Percentiles rank a stretch among this genome's conserved stretches.
phyloP scores from a whole-genome alignment of 2,329 filamentous ascomycete species.

The Neofusicoccum parvum region DNA sequence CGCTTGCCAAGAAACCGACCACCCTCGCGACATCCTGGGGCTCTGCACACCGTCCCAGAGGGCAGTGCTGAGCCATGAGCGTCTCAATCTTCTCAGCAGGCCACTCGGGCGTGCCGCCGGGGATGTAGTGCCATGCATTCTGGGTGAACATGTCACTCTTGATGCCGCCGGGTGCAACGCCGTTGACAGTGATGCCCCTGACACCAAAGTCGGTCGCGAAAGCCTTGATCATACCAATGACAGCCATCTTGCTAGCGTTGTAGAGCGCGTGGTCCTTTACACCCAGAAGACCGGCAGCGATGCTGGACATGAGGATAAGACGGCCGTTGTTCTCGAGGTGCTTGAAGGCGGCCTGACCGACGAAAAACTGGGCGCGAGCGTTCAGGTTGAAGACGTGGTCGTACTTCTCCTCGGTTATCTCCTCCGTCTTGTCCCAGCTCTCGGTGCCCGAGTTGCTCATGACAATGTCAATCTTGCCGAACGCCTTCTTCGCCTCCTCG shows the following conservation, averaged over 20 bases:
- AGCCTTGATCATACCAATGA: constrained; percentile 71
- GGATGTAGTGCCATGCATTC: constrained; percentile 59
- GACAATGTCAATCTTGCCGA: constrained; percentile 51
- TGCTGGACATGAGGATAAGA: constrained; percentile 74
- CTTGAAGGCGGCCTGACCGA: constrained; percentile 74
- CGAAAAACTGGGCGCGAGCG: constrained; percentile 73
- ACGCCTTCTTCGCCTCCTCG: constrained; percentile 45
- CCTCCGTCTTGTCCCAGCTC: constrained; percentile 68
- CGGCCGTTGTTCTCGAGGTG: constrained; percentile 70
- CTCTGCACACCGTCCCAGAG: constrained; percentile 50
- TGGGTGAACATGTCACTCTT: constrained; percentile 77
- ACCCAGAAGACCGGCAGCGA: constrained; percentile 67
- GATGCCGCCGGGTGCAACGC: constrained; percentile 71
- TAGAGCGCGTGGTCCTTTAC: constrained; percentile 73
- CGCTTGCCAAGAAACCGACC: constrained; percentile 43
- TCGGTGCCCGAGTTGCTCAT: constrained; percentile 63
- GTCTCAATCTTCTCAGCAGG: constrained; percentile 53
- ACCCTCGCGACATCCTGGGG: constrained; percentile 50
- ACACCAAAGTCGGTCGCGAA: constrained; percentile 72
- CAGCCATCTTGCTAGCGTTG: constrained; percentile 71
- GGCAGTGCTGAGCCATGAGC: constrained; percentile 54
- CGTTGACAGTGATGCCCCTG: constrained; percentile 70
- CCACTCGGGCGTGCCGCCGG: constrained; percentile 52
- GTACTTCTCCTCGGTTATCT: constrained; percentile 70
- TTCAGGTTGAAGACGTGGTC: constrained; percentile 72